These are phyloP conservation scores for Isoetes taiwanensis DNA, from an alignment of 75 land plant species.

Conservation along the genomic window DNA sequence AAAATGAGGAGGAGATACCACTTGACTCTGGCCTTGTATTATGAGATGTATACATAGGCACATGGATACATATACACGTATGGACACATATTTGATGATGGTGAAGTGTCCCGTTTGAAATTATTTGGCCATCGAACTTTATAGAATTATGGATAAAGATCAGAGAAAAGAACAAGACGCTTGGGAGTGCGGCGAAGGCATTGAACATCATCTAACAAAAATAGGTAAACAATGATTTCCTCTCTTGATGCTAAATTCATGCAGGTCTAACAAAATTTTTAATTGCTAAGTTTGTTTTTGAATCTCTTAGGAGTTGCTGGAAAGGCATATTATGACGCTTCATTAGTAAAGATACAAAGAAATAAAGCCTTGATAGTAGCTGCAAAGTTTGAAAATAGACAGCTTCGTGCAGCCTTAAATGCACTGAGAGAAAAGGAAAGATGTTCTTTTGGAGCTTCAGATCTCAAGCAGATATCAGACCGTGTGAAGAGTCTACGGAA, in stretches of 20 bases:
- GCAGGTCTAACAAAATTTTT: neutral
- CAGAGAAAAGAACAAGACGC: conserved; percentile 11
- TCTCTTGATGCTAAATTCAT: neutral
- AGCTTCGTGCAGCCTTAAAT: conserved; percentile 5
- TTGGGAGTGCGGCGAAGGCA: conserved; percentile 2
- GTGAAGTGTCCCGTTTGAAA: too few species aligned
- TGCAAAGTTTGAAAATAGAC: neutral
- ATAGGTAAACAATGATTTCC: neutral
- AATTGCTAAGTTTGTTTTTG: neutral
- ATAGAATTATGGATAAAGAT: conserved; percentile 11
- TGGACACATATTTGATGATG: too few species aligned
- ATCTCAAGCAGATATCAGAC: neutral
- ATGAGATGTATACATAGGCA: too few species aligned
- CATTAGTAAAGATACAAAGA: conserved; percentile 2
- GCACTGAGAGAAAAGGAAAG: conserved; percentile 9
- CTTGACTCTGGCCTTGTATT: too few species aligned
- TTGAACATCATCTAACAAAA: neutral
- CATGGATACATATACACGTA: too few species aligned
- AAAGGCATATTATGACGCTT: neutral
- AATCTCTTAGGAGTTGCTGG: neutral
- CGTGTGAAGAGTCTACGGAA: conserved; percentile 1
- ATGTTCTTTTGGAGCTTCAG: neutral
- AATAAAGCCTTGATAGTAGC: conserved; percentile 6
- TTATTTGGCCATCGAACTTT: too few species aligned
- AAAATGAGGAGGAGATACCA: too few species aligned